Evolutionary conservation across 202 grass and related monocot genomes (phyloP), one percentile per base, ranked within the genome.

Genomic region (Zizania palustris): DNA sequence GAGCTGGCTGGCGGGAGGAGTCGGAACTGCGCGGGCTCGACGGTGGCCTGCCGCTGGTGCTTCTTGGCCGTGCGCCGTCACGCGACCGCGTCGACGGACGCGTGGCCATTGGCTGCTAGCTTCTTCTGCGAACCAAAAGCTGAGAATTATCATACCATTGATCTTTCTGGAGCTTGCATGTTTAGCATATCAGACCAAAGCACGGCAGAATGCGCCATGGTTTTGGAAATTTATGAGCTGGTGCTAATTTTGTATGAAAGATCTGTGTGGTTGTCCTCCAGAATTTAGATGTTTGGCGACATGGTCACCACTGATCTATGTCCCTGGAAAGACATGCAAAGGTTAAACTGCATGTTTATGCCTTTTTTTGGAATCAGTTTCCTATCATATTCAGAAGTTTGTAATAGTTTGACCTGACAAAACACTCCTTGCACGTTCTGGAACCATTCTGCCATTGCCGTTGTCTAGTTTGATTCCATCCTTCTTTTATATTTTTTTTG

Each of bases 51-150:
- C 62, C 54, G 65, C 45, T 20, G 16, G 39, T 51, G 75, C 65
- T 86, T 80, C 61, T 16, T 71, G 76, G 71, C 3, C 50, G 75
- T 21, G 60, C 44, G 19, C 88, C 74, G 60, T 90, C 88, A 68
- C 80, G 82, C 72, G 80, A 76, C 58, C 71, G 79, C 59, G 76
- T 44, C 60, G 83, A 36, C 60, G 69, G 64, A 60, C 79, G 65
- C 44, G 79, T 83, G 44, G 88, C 88, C 88, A 90, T 90, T 65
- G 56, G 72, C 64, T 44, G 39, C 66, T 55, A 9, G 16, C 51
- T 39, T 65, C 84, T 48, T 50, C 76, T 76, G 80, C 33, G 28
- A 48, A 28, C 45, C 59, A 54, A 33, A 77, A 43, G 11, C 22
- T 43, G 2, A 16, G 44, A 60, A 13, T 49, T 69, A 63, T 63